These are phyloP conservation scores for Irpex sp. DNA, from an alignment of 1,284 basidiomycete species.

Conservation along the genomic window DNA sequence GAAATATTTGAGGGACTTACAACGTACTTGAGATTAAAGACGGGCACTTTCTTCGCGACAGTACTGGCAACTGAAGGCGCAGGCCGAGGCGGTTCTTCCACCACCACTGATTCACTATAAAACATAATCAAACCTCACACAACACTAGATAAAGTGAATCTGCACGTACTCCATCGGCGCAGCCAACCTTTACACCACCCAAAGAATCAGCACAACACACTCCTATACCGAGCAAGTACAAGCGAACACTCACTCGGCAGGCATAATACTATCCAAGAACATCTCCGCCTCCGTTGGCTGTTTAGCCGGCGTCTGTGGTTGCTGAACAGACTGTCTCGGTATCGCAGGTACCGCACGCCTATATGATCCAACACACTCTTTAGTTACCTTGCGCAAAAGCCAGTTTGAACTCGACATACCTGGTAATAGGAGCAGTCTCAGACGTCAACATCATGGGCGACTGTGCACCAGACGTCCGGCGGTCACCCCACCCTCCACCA, in stretches of 20 bases:
- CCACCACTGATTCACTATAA: slow-evolving; percentile 4
- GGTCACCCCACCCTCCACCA: background rate
- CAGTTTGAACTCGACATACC: background rate
- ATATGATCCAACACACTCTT: too few relatives aligned
- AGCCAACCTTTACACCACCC: background rate
- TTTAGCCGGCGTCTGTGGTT: background rate
- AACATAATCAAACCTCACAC: background rate
- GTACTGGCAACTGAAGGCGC: background rate
- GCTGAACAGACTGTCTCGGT: background rate
- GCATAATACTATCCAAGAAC: slow-evolving; percentile 26
- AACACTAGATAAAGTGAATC: background rate
- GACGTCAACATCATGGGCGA: background rate
- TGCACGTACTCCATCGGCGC: slow-evolving; percentile 6
- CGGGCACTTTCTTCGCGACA: background rate
- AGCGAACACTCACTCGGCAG: slow-evolving; percentile 8
- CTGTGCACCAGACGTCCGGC: background rate
- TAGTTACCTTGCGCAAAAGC: too few relatives aligned
- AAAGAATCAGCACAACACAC: background rate
- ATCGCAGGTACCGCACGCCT: background rate
- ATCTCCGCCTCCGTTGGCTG: slow-evolving; percentile 23
- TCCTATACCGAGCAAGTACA: background rate
- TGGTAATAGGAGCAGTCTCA: background rate
- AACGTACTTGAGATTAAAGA: background rate
- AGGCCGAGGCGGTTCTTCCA: background rate
- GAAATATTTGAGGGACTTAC: background rate